These are phyloP conservation scores for Ophiostoma quercus DNA, from an alignment of 2,329 filamentous ascomycete species.

Conservation along the genomic window DNA sequence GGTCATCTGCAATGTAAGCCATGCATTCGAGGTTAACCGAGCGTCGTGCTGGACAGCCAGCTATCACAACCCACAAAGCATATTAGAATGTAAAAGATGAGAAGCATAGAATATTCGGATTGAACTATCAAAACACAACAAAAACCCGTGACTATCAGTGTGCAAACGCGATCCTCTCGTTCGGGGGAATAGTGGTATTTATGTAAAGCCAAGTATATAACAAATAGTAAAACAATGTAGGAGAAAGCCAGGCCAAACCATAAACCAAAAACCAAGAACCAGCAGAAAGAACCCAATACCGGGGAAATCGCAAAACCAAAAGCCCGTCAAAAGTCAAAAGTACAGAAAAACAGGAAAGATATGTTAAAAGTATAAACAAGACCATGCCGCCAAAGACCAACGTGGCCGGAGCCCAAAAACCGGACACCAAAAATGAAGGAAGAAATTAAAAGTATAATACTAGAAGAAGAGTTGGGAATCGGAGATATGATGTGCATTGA, in stretches of 20 bases:
- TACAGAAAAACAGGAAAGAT: neutral
- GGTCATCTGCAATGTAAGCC: neutral
- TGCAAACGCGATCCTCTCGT: neutral
- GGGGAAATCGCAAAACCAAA: neutral
- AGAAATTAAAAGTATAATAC: conserved; percentile 3
- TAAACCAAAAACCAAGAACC: neutral
- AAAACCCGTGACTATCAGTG: neutral
- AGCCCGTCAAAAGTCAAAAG: neutral
- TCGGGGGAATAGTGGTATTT: neutral
- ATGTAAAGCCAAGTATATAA: neutral
- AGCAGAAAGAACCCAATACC: too few species aligned
- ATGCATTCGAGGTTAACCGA: too few species aligned
- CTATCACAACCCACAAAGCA: neutral
- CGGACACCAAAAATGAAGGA: neutral
- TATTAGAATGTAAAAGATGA: neutral
- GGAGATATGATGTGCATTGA: neutral
- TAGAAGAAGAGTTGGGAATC: neutral
- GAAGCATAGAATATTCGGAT: too few species aligned
- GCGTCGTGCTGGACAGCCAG: too few species aligned
- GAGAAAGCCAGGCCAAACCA: neutral
- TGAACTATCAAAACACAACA: neutral
- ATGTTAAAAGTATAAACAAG: neutral
- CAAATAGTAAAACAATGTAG: neutral
- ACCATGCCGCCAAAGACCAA: neutral
- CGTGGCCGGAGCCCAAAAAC: neutral